Conservation (phyloP, 768 basidiomycete species). For the Calvatia gigantea region DNA sequence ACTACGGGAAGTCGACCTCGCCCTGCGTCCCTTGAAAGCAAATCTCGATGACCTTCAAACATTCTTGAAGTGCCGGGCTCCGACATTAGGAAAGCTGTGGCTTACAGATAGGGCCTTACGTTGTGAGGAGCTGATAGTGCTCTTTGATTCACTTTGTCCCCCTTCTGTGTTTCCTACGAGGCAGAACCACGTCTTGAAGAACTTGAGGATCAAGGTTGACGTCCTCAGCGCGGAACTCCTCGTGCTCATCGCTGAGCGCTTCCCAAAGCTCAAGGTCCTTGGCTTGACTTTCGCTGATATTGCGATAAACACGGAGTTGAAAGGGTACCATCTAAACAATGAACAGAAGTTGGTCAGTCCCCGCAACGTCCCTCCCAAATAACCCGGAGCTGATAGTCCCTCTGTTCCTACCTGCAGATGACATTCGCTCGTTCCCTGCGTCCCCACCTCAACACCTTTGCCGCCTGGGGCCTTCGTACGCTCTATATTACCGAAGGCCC, state of each 20-base stretch:
- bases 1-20: conserved; percentile 30
- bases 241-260: neutral
- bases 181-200: neutral
- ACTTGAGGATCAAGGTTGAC: conserved; percentile 8
- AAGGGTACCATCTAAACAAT: neutral
- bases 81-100: conserved; percentile 27
- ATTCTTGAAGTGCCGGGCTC: conserved; percentile 28
- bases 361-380: neutral
- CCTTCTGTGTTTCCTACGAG: neutral
- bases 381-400: neutral
- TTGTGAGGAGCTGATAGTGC: conserved; percentile 23
- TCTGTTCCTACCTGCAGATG: neutral
- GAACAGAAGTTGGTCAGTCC: conserved; percentile 8
- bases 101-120: conserved; percentile 35
- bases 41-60: conserved; percentile 23
- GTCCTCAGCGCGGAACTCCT: conserved; percentile 6
- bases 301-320: neutral
- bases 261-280: conserved; percentile 11
- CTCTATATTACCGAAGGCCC: conserved; percentile 3
- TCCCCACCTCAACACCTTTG: neutral
- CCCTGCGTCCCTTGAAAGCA: conserved; percentile 36
- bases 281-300: conserved; percentile 11
- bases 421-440: neutral
- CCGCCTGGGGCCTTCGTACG: conserved; percentile 5
- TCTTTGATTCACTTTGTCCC: conserved; percentile 23